Base-by-base conservation (phyloP, 208 protist species). In the Polymyxa betae region DNA sequence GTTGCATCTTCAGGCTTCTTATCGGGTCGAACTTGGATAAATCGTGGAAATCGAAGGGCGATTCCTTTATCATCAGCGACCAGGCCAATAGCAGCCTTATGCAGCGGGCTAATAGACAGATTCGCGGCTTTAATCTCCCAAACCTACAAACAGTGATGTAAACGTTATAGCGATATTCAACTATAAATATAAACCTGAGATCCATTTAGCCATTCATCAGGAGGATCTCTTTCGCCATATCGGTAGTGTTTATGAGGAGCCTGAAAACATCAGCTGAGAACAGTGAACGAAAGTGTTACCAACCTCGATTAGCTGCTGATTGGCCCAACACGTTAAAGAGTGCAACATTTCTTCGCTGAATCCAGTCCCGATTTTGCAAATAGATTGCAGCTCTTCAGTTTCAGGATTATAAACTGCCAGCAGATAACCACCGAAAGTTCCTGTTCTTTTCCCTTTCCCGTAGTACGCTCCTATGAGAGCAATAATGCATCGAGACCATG, bases 81-180 rank as follows among this genome's bases (percentile, higher is more conserved):
- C 89, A 97, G 88, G 32, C 97, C 97, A 16, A 96, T 93, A 12
- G 96, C 98, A 1, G 97, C 97, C 66, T 93, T 96, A 93, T 99
- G 97, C 1, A 95, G 94, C 0, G 98, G 98, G 0, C 98, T 99
- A 24, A 99, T 96, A 20, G 97, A 98, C 20, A 99, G 93, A 93
- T 99, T 98, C 0, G 99, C 98, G 0, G 96, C 98, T 82, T 96
- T 95, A 24, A 99, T 95, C 93, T 99, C 98, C 98, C 98, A 99
- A 38, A 99, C 98, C 41, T 38, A 5, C 52, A 0, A 1, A 38
- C 90, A 91, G 64, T 90, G 38, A 41, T 93, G 45, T n/a, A n/a
- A n/a, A n/a, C n/a, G 90, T 38, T 89, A 66, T 87, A 45, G 77
- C 77, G 96, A 68, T 32, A 46, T 38, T 10, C 44, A 60, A 20